phyloP scores from a whole-genome alignment of 2,329 filamentous ascomycete species.

The Pseudogymnoascus sp. region DNA sequence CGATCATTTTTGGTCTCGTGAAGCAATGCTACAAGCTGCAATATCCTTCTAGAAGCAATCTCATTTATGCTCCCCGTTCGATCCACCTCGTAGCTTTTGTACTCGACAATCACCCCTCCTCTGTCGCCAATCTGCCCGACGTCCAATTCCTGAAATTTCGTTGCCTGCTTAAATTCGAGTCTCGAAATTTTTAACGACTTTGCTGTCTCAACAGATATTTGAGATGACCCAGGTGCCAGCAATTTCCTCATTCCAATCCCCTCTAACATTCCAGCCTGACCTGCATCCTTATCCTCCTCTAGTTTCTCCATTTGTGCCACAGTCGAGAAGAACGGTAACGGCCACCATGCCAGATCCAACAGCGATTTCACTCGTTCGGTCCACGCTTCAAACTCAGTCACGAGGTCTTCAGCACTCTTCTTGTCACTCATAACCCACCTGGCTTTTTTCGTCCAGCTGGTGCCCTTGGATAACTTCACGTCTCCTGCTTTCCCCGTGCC shows the following conservation, averaged over 20 bases:
- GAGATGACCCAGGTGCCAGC: background rate
- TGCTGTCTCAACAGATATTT: background rate
- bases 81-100: background rate
- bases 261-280: background rate
- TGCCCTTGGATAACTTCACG: background rate
- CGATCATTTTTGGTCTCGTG: background rate
- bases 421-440: background rate
- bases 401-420: background rate
- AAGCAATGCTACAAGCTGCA: background rate
- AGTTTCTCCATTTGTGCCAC: constrained; percentile 3
- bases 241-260: constrained; percentile 4
- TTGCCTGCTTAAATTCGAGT: background rate
- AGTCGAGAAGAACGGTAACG: background rate
- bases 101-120: background rate
- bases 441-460: background rate
- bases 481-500: background rate
- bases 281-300: background rate
- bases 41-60: background rate
- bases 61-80: background rate
- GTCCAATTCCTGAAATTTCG: background rate
- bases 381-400: background rate
- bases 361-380: background rate
- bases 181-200: background rate
- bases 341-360: background rate
- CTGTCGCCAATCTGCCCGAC: background rate